Conservation (phyloP, 805 yeast genomes). For the Barnettozyma sp. region DNA sequence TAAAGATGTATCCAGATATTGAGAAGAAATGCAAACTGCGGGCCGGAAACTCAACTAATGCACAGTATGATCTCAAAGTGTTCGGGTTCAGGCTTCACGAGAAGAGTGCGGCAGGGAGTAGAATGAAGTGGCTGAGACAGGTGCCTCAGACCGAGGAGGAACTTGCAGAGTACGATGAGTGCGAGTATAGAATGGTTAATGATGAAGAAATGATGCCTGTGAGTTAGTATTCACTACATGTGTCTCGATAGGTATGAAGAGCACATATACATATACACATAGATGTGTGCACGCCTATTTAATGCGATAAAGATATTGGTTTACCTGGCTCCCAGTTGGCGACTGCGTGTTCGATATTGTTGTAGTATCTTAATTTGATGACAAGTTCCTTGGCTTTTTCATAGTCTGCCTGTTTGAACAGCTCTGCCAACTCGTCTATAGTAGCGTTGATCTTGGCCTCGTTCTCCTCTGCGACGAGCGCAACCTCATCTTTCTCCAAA, state of each 20-base stretch:
- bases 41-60: slow-evolving; percentile 25
- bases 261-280: not conserved
- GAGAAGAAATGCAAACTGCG: slow-evolving; percentile 64
- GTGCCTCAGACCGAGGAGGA: slow-evolving; percentile 60
- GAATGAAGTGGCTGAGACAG: slow-evolving; percentile 92
- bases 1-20: slow-evolving; percentile 86
- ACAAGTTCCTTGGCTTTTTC: slow-evolving; percentile 58
- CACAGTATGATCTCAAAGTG: slow-evolving; percentile 58
- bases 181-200: slow-evolving; percentile 56
- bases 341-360: slow-evolving; percentile 63
- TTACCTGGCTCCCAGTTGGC: slow-evolving; percentile 74
- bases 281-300: slow-evolving; percentile 8
- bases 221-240: not conserved
- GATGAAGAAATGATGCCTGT: slow-evolving; percentile 19
- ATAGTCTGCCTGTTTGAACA: slow-evolving; percentile 43
- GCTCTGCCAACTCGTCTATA: slow-evolving; percentile 37
- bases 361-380: slow-evolving; percentile 76
- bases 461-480: slow-evolving; percentile 46
- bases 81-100: slow-evolving; percentile 86
- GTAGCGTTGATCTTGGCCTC: slow-evolving; percentile 43
- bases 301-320: slow-evolving; percentile 60
- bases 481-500: slow-evolving; percentile 49
- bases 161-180: slow-evolving; percentile 51
- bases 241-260: too few species aligned
- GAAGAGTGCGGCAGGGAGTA: slow-evolving; percentile 71